Base-by-base conservation (phyloP, 2,329 filamentous ascomycete genomes). In the Neodidymelliopsis sp. region DNA sequence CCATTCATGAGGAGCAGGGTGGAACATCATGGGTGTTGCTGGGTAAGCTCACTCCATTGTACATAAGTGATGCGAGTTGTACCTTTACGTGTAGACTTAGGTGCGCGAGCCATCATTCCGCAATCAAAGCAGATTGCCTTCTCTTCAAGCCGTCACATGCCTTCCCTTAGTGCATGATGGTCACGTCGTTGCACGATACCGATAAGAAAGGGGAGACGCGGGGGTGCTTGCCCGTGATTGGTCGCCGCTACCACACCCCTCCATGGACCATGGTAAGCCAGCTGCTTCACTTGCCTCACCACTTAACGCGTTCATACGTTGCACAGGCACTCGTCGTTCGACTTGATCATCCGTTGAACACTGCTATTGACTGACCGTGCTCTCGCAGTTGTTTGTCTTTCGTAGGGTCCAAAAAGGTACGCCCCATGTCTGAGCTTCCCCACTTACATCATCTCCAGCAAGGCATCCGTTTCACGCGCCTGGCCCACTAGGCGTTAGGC, bases 401-500 rank as follows among this genome's bases (percentile, higher is more conserved):
- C 13, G 25, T 25, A n/a, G 22, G 22, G 23, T 39, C 27, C 33
- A 38, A 33, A 20, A 50, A 46, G 40, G 49, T 46, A 49, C 29
- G 49, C 38, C 25, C 15, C 29, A n/a, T 31, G 31, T 37, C 18
- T 49, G 36, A 43, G 37, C 27, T 53, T 53, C 57, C 52, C 52
- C 51, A 31, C 51, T 49, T 57, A 39, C 51, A 47, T 38, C 47
- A 50, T 55, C 46, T 20, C 51, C 45, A 52, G 46, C 45, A 53
- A 56, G 53, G 53, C 53, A 46, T 42, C 53, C 49, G 49, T 53
- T 55, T 54, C 46, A 59, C 59, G 55, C 47, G 55, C 55, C 47
- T 51, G 43, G 50, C 53, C 52, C 59, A 53, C 49, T 53, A 57
- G 53, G 29, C 38, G 54, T 60, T 57, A 63, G 62, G 62, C 62